phyloP scores from a whole-genome alignment of 306 rosid species.

The Casuarina equisetifolia region DNA sequence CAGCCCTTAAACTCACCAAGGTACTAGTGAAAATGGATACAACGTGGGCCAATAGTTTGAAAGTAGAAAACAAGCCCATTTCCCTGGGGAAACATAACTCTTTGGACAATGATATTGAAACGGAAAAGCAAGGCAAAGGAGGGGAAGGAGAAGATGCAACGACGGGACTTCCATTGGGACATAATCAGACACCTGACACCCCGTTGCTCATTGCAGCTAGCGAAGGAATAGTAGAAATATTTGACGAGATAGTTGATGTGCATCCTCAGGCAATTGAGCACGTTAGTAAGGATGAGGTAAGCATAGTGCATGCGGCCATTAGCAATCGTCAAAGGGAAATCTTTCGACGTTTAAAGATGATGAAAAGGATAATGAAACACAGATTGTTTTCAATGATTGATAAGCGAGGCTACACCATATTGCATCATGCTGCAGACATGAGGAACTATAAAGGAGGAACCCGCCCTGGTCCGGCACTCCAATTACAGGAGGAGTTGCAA shows the following conservation, averaged over 20 bases:
- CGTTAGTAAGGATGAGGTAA: neutral
- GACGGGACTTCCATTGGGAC: too few species aligned
- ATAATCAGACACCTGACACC: neutral
- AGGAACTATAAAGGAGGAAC: neutral
- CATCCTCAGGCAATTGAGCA: constrained; percentile 27
- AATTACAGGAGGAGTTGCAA: neutral
- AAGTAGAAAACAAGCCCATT: neutral
- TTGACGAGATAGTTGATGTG: constrained; percentile 20
- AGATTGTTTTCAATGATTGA: neutral
- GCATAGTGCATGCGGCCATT: constrained; percentile 28
- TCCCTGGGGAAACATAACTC: neutral
- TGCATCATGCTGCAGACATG: constrained; percentile 15
- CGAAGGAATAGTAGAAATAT: constrained; percentile 45
- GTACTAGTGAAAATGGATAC: neutral
- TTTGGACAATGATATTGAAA: neutral
- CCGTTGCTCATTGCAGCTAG: constrained; percentile 51
- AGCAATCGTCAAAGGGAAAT: constrained; percentile 32
- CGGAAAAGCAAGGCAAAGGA: too few species aligned
- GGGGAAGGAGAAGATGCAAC: too few species aligned
- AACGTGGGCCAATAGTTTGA: neutral
- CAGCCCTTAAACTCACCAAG: too few species aligned
- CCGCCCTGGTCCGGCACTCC: neutral
- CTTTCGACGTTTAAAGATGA: neutral
- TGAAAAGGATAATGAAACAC: neutral
- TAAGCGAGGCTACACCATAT: constrained; percentile 9